Evolutionary conservation across 345 rosid species (phyloP).

Genomic region (Acer yangbiense): DNA sequence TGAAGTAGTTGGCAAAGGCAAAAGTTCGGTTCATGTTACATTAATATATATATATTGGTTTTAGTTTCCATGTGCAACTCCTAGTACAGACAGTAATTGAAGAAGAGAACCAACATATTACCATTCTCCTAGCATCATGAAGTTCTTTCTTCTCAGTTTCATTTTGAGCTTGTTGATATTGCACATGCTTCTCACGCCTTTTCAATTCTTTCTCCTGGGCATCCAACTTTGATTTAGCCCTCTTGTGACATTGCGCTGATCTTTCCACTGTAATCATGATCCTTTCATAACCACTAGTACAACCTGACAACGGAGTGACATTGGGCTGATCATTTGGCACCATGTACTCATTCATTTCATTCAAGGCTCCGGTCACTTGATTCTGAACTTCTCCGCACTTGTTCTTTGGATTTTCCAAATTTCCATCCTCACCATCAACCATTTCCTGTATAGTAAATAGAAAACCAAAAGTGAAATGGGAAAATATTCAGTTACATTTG

Average conservation of each 20-base stretch:
- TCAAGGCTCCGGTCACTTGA: too few relatives aligned
- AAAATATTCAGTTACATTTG: too few relatives aligned
- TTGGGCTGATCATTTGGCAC: too few relatives aligned
- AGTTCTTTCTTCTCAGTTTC: conserved; percentile 50
- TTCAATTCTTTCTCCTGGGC: conserved; percentile 38
- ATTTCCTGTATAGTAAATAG: too few relatives aligned
- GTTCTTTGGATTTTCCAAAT: too few relatives aligned
- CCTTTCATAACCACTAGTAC: background rate
- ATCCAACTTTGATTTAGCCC: conserved; percentile 31
- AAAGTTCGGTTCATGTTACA: background rate
- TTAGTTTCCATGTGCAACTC: conserved; percentile 13
- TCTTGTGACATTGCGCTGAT: conserved; percentile 46
- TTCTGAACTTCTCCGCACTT: too few relatives aligned
- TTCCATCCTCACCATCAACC: too few relatives aligned
- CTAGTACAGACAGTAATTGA: conserved; percentile 8
- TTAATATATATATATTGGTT: background rate
- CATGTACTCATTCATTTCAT: too few relatives aligned
- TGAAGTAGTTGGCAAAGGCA: background rate
- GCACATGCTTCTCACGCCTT: conserved; percentile 47
- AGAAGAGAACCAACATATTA: conserved; percentile 17
- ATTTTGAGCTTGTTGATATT: conserved; percentile 43
- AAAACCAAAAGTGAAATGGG: too few relatives aligned
- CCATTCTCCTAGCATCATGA: conserved; percentile 49
- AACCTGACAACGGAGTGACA: too few relatives aligned
- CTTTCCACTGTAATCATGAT: conserved; percentile 38